Evolutionary conservation across 2,329 filamentous ascomycete genomes (phyloP).

Genomic region (Metarhizium anisopliae): DNA sequence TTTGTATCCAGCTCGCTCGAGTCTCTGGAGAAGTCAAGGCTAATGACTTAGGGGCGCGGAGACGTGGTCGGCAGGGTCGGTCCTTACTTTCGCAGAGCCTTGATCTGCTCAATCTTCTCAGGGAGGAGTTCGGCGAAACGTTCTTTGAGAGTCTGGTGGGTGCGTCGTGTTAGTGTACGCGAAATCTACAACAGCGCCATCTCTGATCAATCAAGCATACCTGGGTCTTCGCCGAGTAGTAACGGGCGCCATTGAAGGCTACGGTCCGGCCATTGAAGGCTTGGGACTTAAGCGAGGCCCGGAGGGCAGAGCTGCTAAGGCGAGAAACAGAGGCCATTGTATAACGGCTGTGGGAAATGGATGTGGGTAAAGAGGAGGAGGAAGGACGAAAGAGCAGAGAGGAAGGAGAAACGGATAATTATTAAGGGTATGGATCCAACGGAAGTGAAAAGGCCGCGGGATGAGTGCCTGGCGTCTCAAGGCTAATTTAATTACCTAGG

Average conservation of each 20-base stretch:
- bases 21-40: not conserved
- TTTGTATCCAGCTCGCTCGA: not conserved
- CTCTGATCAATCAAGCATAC: conserved; percentile 36
- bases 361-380: conserved; percentile 8
- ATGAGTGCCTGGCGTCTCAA: not conserved
- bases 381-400: conserved; percentile 13
- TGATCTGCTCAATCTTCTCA: conserved; percentile 97
- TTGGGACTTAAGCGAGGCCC: conserved; percentile 61
- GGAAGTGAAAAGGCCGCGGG: not conserved
- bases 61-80: not conserved
- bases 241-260: conserved; percentile 75
- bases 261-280: conserved; percentile 59
- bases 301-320: conserved; percentile 72
- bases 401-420: conserved; percentile 24
- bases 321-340: conserved; percentile 78
- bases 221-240: conserved; percentile 89
- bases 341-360: conserved; percentile 16
- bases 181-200: no score
- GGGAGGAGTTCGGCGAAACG: conserved; percentile 94
- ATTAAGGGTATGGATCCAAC: conserved; percentile 15
- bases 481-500: not conserved
- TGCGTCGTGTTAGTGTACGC: not conserved
- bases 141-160: conserved; percentile 80
- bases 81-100: conserved; percentile 88
- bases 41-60: no score